Base-by-base conservation (phyloP, 2,329 filamentous ascomycete genomes). In the Nakataea oryzae region DNA sequence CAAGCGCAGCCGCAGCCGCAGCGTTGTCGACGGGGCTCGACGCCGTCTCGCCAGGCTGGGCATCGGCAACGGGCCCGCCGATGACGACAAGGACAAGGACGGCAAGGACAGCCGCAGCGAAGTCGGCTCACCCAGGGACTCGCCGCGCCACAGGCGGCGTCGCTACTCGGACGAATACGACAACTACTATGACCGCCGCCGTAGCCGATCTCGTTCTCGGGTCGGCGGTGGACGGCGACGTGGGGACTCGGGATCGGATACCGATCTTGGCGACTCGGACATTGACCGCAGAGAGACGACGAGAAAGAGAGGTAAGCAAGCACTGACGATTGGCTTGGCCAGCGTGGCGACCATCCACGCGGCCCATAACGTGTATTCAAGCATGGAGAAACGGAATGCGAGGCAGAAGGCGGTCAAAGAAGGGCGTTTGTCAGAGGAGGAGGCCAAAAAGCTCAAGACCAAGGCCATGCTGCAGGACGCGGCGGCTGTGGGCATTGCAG, bases 241-340 rank as follows among this genome's bases (percentile, higher is more conserved):
- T 78, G 26, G 29, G 41, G 75, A 74, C 59, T 82, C 81, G 59
- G 75, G 74, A 57, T 84, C 81, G 21, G 81, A 79, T 41, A 81
- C 80, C 26, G 81, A 85, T 67, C 70, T 85, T 59, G 82, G 82
- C 59, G 81, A 85, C 72, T 85, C 83, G 65, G 79, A 81, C 24
- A 80, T 82, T 27, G 83, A 86, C 66, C 77, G 79, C 70, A 83
- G 77, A 71, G 75, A 74, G 64, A 76, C 76, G 50, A 80, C 76
- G 71, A 84, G 82, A 71, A 82, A 85, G 77, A 81, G 76, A 82
- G 81, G 82, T 83, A 85, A 85, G 79, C 82, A 84, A 76, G 67
- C 84, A 64, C 66, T 86, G 63, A 84, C 80, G 61, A 79, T 81
- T 9, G 82, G 81, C 58, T 73, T 85, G 62, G 83, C 83, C 61